These are phyloP conservation scores for Eimeria praecox DNA, from an alignment of 169 alveolate genomes.

Conservation along the genomic window DNA sequence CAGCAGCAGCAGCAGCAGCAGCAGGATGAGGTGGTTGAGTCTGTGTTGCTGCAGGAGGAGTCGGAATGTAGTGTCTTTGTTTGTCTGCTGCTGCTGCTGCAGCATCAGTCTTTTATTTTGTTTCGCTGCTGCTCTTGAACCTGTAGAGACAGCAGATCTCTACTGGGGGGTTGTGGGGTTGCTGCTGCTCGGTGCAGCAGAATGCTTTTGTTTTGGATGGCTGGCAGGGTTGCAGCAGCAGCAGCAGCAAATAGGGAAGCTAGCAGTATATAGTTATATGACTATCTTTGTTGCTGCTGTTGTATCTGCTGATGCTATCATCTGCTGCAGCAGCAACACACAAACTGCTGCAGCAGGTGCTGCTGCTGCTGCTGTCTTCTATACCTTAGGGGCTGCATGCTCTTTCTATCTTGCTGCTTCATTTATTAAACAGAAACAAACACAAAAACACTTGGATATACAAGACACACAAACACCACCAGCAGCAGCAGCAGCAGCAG, in stretches of 20 bases:
- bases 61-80: constrained; percentile 21
- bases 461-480: too few relatives aligned
- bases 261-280: too few relatives aligned
- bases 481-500: not conserved
- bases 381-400: constrained; percentile 23
- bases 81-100: constrained; percentile 41
- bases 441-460: too few relatives aligned
- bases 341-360: not conserved
- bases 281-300: too few relatives aligned
- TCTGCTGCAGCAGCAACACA: too few relatives aligned
- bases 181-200: constrained; percentile 31
- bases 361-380: too few relatives aligned
- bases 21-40: not conserved
- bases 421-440: not conserved
- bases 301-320: too few relatives aligned
- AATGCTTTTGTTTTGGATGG: constrained; percentile 71
- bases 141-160: constrained; percentile 63
- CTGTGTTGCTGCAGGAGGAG: not conserved
- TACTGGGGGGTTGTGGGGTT: constrained; percentile 74
- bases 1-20: constrained; percentile 53
- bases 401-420: not conserved
- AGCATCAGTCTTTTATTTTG: constrained; percentile 51
- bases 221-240: constrained; percentile 60
- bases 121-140: not conserved
- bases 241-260: too few relatives aligned